phyloP scores from a whole-genome alignment of 2,329 filamentous ascomycete genomes.

The Exophiala viscosa region DNA sequence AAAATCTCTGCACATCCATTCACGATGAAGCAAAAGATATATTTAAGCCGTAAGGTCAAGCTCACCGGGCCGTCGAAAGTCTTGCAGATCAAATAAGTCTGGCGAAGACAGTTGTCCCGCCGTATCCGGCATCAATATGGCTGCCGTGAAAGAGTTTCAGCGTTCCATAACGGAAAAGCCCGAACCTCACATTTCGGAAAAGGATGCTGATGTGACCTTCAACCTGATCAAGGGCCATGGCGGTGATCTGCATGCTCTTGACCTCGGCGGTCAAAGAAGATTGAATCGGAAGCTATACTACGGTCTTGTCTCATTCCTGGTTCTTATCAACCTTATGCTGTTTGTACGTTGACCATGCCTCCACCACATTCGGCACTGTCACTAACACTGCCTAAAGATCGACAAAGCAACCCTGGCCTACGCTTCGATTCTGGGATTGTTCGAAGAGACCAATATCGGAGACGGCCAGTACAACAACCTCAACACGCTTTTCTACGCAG shows the following conservation, averaged over 20 bases:
- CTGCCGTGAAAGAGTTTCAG: not conserved
- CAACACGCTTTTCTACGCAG: conserved; percentile 42
- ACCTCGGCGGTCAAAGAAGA: not conserved
- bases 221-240: not conserved
- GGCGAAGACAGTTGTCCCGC: no score
- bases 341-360: not conserved
- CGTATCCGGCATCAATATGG: no score
- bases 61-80: no score
- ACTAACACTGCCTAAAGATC: conserved; percentile 28
- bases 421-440: conserved; percentile 41
- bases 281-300: conserved; percentile 5
- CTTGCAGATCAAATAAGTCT: no score
- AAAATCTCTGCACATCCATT: not conserved
- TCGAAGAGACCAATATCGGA: conserved; percentile 40
- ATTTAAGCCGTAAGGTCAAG: not conserved
- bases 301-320: conserved; percentile 4
- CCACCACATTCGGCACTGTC: no score
- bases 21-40: not conserved
- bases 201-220: conserved; percentile 8
- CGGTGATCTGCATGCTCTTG: not conserved
- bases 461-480: conserved; percentile 42
- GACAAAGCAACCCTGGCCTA: conserved; percentile 43
- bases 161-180: not conserved
- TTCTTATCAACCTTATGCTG: conserved; percentile 4
- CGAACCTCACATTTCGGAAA: conserved; percentile 5